phyloP scores from a whole-genome alignment of 164 flowering plant genomes.

The Taxillus chinensis region DNA sequence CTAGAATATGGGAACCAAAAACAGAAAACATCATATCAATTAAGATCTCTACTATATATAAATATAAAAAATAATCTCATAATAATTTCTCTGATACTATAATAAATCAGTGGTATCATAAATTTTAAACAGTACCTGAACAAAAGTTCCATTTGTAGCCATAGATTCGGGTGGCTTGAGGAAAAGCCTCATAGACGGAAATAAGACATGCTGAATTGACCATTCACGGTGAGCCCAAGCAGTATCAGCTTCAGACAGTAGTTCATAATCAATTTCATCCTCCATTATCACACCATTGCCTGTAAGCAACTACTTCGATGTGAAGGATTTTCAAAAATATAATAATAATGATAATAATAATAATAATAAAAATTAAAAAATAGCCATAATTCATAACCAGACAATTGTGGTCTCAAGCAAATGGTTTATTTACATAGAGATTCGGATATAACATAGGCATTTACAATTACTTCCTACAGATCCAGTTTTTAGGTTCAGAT shows the following conservation, averaged over 20 bases:
- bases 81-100: no score
- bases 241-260: conserved; percentile 71
- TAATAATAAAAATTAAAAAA: not conserved
- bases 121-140: conserved; percentile 41
- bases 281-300: conserved; percentile 26
- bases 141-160: conserved; percentile 89
- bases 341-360: not conserved
- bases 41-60: no score
- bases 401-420: no score
- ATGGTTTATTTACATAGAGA: no score
- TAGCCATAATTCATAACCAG: no score
- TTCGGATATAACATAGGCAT: no score
- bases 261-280: conserved; percentile 45
- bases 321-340: not conserved
- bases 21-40: no score
- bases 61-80: no score
- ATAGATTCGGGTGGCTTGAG: conserved; percentile 74
- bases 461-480: no score
- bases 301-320: not conserved
- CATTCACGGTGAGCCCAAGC: conserved; percentile 98
- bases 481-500: no score
- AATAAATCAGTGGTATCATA: no score
- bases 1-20: no score
- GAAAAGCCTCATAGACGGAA: conserved; percentile 88
- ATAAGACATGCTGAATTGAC: conserved; percentile 85